Percentiles rank a stretch among this genome's conserved stretches.
phyloP scores from a whole-genome alignment of 2,329 filamentous ascomycete species.

The Aspergillus alliaceus region DNA sequence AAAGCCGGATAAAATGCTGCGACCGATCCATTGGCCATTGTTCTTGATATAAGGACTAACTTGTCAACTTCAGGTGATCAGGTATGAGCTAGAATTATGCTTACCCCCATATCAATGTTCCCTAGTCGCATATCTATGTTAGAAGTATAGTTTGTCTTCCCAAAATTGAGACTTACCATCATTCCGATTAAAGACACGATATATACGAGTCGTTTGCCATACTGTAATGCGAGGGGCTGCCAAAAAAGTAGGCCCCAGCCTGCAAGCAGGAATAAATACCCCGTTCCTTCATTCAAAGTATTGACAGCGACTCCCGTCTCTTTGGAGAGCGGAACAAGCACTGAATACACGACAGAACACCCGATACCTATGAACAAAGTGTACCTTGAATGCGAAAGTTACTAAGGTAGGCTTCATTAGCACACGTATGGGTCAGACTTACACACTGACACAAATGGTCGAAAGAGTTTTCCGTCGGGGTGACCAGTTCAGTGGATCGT shows the following conservation, averaged over 20 bases:
- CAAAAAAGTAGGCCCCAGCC: slow-evolving; percentile 49
- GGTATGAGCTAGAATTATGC: background rate
- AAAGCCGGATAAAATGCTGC: slow-evolving; percentile 39
- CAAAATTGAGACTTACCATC: slow-evolving; percentile 24
- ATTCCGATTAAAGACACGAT: slow-evolving; percentile 33
- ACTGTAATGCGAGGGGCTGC: slow-evolving; percentile 49
- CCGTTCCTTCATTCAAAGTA: slow-evolving; percentile 40
- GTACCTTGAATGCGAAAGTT: slow-evolving; percentile 29
- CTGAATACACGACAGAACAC: slow-evolving; percentile 40
- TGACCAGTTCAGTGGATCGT: slow-evolving; percentile 51
- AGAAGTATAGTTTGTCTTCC: background rate
- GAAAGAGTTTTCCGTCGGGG: slow-evolving; percentile 43
- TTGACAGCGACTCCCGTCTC: slow-evolving; percentile 36
- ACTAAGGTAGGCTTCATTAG: slow-evolving; percentile 1
- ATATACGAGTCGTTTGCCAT: slow-evolving; percentile 41
- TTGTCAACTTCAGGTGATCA: background rate
- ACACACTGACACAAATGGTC: slow-evolving; percentile 44
- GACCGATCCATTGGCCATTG: slow-evolving; percentile 42
- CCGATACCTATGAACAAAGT: slow-evolving; percentile 40
- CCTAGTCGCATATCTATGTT: slow-evolving; percentile 14
- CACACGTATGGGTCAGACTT: slow-evolving; percentile 7
- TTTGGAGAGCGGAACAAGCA: slow-evolving; percentile 37
- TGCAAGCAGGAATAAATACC: slow-evolving; percentile 43
- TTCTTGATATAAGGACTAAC: slow-evolving; percentile 31
- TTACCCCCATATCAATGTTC: slow-evolving; percentile 35